A percentile compares a stretch with the other conserved stretches of the same genome.
phyloP scores from a whole-genome alignment of 257 asterid species.

The Scutellaria baicalensis region DNA sequence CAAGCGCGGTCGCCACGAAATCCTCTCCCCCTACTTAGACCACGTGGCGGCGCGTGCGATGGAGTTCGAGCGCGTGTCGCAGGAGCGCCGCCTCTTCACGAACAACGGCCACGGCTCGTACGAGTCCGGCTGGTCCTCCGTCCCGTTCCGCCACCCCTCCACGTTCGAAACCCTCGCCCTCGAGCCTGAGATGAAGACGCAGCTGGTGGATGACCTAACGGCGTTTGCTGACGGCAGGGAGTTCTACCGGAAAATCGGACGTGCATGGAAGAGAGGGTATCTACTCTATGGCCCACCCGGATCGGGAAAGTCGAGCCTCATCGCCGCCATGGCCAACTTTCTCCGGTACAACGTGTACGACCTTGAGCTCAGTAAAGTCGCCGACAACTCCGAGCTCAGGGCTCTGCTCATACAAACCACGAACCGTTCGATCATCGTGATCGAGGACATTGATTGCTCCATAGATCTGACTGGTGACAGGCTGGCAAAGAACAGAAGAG shows the following conservation, averaged over 20 bases:
- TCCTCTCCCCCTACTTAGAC: slow-evolving; percentile 33
- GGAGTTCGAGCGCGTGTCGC: slow-evolving; percentile 37
- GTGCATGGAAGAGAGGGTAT: slow-evolving; percentile 62
- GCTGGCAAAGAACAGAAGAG: slow-evolving; percentile 1
- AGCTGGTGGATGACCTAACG: slow-evolving; percentile 15
- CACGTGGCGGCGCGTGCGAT: slow-evolving; percentile 32
- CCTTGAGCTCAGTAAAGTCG: slow-evolving; percentile 44
- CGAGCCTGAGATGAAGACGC: slow-evolving; percentile 39
- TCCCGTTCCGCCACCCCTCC: slow-evolving; percentile 50
- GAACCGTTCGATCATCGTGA: slow-evolving; percentile 45
- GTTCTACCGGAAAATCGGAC: slow-evolving; percentile 24
- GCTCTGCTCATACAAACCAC: slow-evolving; percentile 42
- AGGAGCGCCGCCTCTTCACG: slow-evolving; percentile 42
- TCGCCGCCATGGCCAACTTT: slow-evolving; percentile 56
- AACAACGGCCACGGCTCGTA: slow-evolving; percentile 40
- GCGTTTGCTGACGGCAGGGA: slow-evolving; percentile 12
- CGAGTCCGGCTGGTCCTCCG: slow-evolving; percentile 53
- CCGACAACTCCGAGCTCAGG: slow-evolving; percentile 37
- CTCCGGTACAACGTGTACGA: slow-evolving; percentile 52
- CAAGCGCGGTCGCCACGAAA: slow-evolving; percentile 21
- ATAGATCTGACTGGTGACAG: slow-evolving; percentile 39
- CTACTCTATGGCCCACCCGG: slow-evolving; percentile 53
- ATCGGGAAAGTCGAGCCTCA: slow-evolving; percentile 50
- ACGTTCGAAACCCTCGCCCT: slow-evolving; percentile 53
- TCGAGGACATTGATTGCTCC: slow-evolving; percentile 58